Conservation (phyloP, 441 rosid species). For the Brassica hybrid region DNA sequence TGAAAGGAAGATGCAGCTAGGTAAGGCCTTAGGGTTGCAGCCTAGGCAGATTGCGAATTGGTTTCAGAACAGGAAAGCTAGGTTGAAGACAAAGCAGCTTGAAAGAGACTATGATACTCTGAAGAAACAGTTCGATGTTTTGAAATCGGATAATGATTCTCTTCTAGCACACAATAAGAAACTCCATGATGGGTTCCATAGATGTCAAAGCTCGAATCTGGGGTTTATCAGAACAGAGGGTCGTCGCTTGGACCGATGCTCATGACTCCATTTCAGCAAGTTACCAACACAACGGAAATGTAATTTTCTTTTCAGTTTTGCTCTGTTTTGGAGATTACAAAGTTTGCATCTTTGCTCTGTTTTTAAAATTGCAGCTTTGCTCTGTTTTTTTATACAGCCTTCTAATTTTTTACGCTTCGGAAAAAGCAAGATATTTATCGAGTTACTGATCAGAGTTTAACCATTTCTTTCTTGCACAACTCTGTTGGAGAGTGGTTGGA, state of each 20-base stretch:
- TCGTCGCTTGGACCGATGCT: constrained; percentile 77
- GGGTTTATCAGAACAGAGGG: constrained; percentile 68
- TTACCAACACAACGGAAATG: constrained; percentile 78
- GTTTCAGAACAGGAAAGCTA: no score
- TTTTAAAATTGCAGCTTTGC: not conserved
- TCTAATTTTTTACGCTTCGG: not conserved
- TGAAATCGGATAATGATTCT: constrained; percentile 80
- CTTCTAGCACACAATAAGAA: constrained; percentile 70
- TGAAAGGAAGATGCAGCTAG: constrained; percentile 86
- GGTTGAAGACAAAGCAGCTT: no score
- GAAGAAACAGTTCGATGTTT: constrained; percentile 75
- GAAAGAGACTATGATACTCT: no score
- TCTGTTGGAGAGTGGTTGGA: not conserved
- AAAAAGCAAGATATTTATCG: not conserved
- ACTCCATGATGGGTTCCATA: constrained; percentile 88
- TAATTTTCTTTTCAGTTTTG: constrained; percentile 31
- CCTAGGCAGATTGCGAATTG: no score
- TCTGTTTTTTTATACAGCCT: not conserved
- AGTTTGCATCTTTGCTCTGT: not conserved
- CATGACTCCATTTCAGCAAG: constrained; percentile 72
- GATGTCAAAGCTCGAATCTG: constrained; percentile 95
- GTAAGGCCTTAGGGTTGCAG: no score
- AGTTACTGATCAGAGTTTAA: not conserved
- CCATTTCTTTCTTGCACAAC: not conserved
- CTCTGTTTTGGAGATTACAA: not conserved